phyloP scores from a whole-genome alignment of 2,329 filamentous ascomycete species.

The Sporothrix pseudoabietina region DNA sequence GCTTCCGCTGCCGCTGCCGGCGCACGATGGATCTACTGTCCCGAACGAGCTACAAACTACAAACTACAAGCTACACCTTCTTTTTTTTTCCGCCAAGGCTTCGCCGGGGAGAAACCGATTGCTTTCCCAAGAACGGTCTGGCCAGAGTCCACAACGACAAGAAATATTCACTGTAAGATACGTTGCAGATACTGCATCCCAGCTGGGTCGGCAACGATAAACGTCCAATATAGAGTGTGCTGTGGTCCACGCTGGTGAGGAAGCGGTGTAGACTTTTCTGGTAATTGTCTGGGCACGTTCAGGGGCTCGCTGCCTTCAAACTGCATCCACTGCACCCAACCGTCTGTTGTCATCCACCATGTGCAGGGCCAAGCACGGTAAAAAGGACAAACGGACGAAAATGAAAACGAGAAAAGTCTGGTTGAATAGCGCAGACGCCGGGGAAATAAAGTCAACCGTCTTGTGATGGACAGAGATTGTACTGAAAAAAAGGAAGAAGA shows the following conservation, averaged over 20 bases:
- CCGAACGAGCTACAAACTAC: not conserved
- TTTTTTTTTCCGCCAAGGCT: not conserved
- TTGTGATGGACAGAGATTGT: not conserved
- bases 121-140: not conserved
- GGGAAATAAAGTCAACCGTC: not conserved
- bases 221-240: not conserved
- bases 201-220: not conserved
- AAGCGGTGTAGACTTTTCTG: not conserved
- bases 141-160: not conserved
- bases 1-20: not conserved
- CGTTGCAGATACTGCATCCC: not conserved
- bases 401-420: not conserved
- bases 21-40: not conserved
- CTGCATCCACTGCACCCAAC: not conserved
- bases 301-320: not conserved
- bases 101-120: slow-evolving; percentile 18
- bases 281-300: not conserved
- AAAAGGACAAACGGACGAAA: not conserved
- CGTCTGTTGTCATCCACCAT: not conserved
- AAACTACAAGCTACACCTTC: not conserved
- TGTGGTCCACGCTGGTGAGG: not conserved
- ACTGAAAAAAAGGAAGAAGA: no score
- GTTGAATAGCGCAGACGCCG: not conserved
- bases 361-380: not conserved
- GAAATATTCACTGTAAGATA: not conserved